phyloP scores from a whole-genome alignment of 495 filamentous ascomycete genomes.

The Hypomontagnella monticulosa region DNA sequence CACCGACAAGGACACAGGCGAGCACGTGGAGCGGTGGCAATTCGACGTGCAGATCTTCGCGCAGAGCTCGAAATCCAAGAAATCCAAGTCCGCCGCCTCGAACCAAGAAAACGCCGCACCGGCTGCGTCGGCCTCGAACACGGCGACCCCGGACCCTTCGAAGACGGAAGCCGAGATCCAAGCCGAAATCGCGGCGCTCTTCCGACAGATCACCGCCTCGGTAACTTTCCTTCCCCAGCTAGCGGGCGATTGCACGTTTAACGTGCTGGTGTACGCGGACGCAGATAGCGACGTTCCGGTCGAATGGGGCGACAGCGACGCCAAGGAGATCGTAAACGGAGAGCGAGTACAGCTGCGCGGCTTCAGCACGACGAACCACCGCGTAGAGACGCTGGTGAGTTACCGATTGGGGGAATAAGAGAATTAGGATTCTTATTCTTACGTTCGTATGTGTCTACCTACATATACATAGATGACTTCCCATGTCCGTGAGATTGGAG shows the following conservation, averaged over 20 bases:
- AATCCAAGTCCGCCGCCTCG: slow-evolving; percentile 58
- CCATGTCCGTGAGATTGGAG: not conserved
- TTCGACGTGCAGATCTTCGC: slow-evolving; percentile 89
- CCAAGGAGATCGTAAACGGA: slow-evolving; percentile 94
- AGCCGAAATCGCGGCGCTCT: slow-evolving; percentile 91
- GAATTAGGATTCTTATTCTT: not conserved
- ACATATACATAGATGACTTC: not conserved
- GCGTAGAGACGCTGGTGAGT: slow-evolving; percentile 93
- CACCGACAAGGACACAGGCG: slow-evolving; percentile 94
- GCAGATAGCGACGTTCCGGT: slow-evolving; percentile 96
- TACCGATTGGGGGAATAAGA: slow-evolving; percentile 71
- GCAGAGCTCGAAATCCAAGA: slow-evolving; percentile 55
- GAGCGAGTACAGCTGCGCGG: slow-evolving; percentile 96
- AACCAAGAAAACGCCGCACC: slow-evolving; percentile 55
- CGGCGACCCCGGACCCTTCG: slow-evolving; percentile 59
- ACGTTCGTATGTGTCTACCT: not conserved
- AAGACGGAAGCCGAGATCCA: slow-evolving; percentile 96
- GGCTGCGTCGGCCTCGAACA: slow-evolving; percentile 31
- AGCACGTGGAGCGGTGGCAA: slow-evolving; percentile 96
- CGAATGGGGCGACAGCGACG: slow-evolving; percentile 98
- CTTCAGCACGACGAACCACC: slow-evolving; percentile 92
- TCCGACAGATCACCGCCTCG: slow-evolving; percentile 96
- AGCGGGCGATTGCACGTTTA: slow-evolving; percentile 94
- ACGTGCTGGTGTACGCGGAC: slow-evolving; percentile 97
- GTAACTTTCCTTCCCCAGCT: slow-evolving; percentile 97